A percentile compares a stretch with the other conserved stretches of the same genome.
Conservation (phyloP, 352 stramenopile genomes). For the Phytophthora tentaculata region DNA sequence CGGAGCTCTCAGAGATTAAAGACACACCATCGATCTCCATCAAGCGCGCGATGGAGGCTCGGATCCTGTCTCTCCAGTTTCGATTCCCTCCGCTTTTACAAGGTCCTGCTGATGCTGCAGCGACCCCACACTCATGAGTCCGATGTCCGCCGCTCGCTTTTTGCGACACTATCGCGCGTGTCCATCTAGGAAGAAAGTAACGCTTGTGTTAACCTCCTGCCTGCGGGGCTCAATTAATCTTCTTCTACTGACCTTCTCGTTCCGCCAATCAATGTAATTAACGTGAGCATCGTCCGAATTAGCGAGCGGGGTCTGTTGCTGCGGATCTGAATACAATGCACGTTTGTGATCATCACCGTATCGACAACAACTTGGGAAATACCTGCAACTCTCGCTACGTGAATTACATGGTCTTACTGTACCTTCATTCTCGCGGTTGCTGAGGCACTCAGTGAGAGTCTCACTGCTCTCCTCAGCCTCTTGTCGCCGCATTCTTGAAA, state of each 20-base stretch:
- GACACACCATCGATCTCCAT: conserved; percentile 39
- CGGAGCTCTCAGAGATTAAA: conserved; percentile 23
- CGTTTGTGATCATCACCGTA: no score
- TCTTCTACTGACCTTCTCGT: conserved; percentile 11
- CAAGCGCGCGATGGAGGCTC: conserved; percentile 35
- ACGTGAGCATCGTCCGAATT: neutral
- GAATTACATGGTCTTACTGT: no score
- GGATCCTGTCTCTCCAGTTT: conserved; percentile 32
- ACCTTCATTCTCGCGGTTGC: no score
- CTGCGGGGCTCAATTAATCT: neutral
- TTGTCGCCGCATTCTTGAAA: no score
- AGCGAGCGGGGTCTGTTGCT: neutral
- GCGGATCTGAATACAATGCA: no score
- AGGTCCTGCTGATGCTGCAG: neutral
- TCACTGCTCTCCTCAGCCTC: no score
- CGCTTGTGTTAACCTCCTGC: conserved; percentile 12
- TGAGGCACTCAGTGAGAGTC: no score
- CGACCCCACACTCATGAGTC: no score
- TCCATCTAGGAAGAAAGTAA: conserved; percentile 7
- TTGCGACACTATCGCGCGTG: neutral
- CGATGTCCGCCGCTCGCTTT: neutral
- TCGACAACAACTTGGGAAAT: no score
- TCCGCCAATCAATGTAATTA: neutral
- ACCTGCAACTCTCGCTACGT: no score
- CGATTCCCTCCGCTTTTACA: conserved; percentile 4